Base-by-base conservation (phyloP, 345 rosid genomes). In the Lepidium sativum region DNA sequence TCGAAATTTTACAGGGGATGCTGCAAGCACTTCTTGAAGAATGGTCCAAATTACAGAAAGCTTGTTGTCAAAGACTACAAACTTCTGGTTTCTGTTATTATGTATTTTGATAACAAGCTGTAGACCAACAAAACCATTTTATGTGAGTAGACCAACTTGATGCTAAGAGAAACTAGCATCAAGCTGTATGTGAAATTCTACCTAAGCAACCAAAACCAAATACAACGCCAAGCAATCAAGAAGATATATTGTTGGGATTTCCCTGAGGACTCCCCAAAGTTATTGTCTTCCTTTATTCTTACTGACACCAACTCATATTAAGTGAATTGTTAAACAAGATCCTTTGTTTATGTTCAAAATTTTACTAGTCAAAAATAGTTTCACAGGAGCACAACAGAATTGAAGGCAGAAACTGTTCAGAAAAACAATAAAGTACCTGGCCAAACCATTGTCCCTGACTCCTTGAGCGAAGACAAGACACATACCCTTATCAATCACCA, bases 11-110 rank as follows among this genome's bases (percentile, higher is more conserved):
- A 53, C 53, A 73, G 77, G 68, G 20, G 72, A 73, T 60, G 68
- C 34, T 66, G 77, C 72, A 38, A 73, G 57, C 63, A 60, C 68
- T 14, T 67, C 77, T 60, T 73, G 77, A 73, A 53, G 72, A 47
- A 66, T 20, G 33, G 13, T 65, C 59, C 39, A 54, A 29, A 45
- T 32, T 33, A 65, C 43, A 20, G 25, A 39, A 65, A 32, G 18
- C 42, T 49, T 58, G 67, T 43, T 52, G 55, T 60, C 48, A 3
- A 35, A 17, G 50, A 72, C 42, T 51, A 27, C 25, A 58, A 44
- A 34, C 54, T 40, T 27, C 16, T 32, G 45, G 32, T 14, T 57
- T 65, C 50, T 37, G 18, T 18, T 56, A 52, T 55, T 73, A 44
- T 66, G 32, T 66, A 65, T 52, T 53, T 66, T 6, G 10, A 50